A percentile compares a stretch with the other conserved stretches of the same genome.
phyloP scores from a whole-genome alignment of 75 land plant genomes.

The Picea sitchensis region DNA sequence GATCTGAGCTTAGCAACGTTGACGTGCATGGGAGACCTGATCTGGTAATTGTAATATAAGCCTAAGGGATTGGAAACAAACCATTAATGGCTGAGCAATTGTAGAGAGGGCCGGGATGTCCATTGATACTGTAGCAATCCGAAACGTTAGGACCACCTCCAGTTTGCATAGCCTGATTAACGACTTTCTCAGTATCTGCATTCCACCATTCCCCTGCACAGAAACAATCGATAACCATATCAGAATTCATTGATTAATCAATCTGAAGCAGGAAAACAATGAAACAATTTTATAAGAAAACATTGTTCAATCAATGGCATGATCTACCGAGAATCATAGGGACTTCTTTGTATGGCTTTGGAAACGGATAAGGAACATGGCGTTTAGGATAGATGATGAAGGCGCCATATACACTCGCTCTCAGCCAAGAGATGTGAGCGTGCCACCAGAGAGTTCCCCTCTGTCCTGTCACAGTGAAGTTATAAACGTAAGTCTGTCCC shows the following conservation, averaged over 20 bases:
- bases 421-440: conserved; percentile 39
- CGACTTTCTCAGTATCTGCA: conserved; percentile 35
- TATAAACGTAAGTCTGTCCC: conserved; percentile 21
- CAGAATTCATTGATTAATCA: no score
- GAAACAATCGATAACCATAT: not conserved
- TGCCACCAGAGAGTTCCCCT: conserved; percentile 49
- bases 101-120: conserved; percentile 54
- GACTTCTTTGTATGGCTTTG: conserved; percentile 36
- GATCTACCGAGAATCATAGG: conserved; percentile 42
- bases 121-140: conserved; percentile 59
- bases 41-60: not conserved
- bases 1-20: no score
- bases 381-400: conserved; percentile 43
- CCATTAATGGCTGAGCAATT: conserved; percentile 39
- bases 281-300: no score
- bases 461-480: conserved; percentile 40
- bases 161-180: conserved; percentile 22
- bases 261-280: no score
- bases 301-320: no score
- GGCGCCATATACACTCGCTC: conserved; percentile 56
- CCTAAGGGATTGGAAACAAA: not conserved
- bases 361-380: conserved; percentile 29
- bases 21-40: not conserved
- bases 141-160: conserved; percentile 56
- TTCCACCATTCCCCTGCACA: conserved; percentile 63